These are phyloP conservation scores for Aspergillus felis DNA, from an alignment of 2,329 filamentous ascomycete genomes.

Conservation along the genomic window DNA sequence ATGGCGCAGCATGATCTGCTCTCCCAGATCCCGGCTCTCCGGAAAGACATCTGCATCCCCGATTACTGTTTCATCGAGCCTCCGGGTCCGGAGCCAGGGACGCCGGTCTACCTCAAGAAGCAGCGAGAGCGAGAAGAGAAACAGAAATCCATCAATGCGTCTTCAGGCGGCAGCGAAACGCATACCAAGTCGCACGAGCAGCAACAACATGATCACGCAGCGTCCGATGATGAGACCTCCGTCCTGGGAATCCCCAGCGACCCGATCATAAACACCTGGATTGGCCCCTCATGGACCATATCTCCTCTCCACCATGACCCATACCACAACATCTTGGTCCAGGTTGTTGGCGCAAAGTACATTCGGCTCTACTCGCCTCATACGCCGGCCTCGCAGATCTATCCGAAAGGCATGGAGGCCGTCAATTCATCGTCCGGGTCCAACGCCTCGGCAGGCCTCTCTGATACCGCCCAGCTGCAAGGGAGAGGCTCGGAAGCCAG, in stretches of 20 bases:
- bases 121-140: slow-evolving; percentile 19
- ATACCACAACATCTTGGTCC: slow-evolving; percentile 87
- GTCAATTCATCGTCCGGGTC: slow-evolving; percentile 19
- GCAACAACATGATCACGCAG: slow-evolving; percentile 3
- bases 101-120: slow-evolving; percentile 43
- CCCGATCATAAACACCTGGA: slow-evolving; percentile 84
- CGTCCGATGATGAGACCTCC: slow-evolving; percentile 5
- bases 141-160: slow-evolving; percentile 29
- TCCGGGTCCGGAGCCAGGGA: slow-evolving; percentile 51
- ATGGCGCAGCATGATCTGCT: slow-evolving; percentile 90
- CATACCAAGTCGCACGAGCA: not conserved
- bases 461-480: not conserved
- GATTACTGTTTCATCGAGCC: slow-evolving; percentile 78
- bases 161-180: slow-evolving; percentile 20
- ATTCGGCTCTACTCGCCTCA: slow-evolving; percentile 77
- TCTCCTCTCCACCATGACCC: slow-evolving; percentile 91
- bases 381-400: slow-evolving; percentile 46
- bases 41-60: slow-evolving; percentile 71
- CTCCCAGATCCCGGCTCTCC: slow-evolving; percentile 71
- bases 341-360: slow-evolving; percentile 89
- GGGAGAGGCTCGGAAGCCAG: slow-evolving; percentile 2
- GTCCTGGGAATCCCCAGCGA: slow-evolving; percentile 30
- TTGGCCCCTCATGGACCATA: slow-evolving; percentile 82
- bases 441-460: not conserved
- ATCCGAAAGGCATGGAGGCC: slow-evolving; percentile 37